A percentile compares a stretch with the other conserved stretches of the same genome.
Conservation (phyloP, 2,329 filamentous ascomycete species). For the Sporothrix mexicana region DNA sequence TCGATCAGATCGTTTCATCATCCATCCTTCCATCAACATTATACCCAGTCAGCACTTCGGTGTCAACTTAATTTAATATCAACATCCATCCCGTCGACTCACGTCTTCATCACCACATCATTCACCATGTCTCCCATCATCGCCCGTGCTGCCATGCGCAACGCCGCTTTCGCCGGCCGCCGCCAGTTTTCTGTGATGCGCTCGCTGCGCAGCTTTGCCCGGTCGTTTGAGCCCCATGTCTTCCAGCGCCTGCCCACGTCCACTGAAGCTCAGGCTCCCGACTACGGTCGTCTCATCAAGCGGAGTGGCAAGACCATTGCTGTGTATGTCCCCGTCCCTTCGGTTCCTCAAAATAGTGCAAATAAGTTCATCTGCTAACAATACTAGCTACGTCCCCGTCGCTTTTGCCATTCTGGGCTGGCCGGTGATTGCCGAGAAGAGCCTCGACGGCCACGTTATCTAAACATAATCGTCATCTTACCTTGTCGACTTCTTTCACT, state of each 20-base stretch:
- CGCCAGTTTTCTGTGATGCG: slow-evolving; percentile 48
- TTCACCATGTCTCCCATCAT: slow-evolving; percentile 46
- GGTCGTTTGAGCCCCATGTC: slow-evolving; percentile 48
- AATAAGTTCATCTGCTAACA: slow-evolving; percentile 7
- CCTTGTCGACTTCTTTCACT: background rate
- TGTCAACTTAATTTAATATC: slow-evolving; percentile 11
- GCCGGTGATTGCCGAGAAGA: slow-evolving; percentile 42
- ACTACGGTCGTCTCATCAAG: slow-evolving; percentile 49
- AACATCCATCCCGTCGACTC: background rate
- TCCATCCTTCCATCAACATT: background rate
- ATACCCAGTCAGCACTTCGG: slow-evolving; percentile 1
- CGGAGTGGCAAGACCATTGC: slow-evolving; percentile 42
- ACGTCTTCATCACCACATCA: slow-evolving; percentile 16
- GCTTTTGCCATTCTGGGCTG: slow-evolving; percentile 48
- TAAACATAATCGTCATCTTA: background rate
- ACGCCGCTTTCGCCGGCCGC: slow-evolving; percentile 37
- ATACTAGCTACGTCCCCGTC: slow-evolving; percentile 47
- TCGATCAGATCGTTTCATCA: slow-evolving; percentile 21
- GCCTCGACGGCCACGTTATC: slow-evolving; percentile 42
- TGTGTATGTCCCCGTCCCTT: slow-evolving; percentile 46
- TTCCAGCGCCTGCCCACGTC: slow-evolving; percentile 47
- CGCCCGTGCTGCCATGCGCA: slow-evolving; percentile 45
- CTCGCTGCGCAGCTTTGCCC: slow-evolving; percentile 46
- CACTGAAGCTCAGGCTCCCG: slow-evolving; percentile 42
- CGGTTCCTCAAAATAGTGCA: background rate